phyloP scores from a whole-genome alignment of 768 basidiomycete genomes.

The Termitomyces sp. region DNA sequence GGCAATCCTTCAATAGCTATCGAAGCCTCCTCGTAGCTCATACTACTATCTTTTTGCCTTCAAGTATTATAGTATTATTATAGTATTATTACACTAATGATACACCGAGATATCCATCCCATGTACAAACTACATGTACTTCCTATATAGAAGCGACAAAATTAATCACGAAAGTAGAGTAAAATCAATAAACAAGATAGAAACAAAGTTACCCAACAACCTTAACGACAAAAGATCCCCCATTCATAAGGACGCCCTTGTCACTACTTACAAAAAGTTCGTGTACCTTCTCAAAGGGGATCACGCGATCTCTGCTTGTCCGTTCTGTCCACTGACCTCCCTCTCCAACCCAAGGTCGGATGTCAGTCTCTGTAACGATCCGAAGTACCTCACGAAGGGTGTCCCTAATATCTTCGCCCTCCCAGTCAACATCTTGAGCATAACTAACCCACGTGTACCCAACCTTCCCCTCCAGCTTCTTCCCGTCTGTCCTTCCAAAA shows the following conservation, averaged over 20 bases:
- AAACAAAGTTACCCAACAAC: conserved; percentile 28
- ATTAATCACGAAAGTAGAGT: neutral
- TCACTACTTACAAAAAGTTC: conserved; percentile 40
- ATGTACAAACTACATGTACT: conserved; percentile 3
- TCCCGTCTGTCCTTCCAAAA: conserved; percentile 21
- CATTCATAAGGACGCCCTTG: conserved; percentile 32
- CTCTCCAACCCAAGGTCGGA: conserved; percentile 16
- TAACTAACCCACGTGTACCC: conserved; percentile 83
- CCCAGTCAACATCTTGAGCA: conserved; percentile 79
- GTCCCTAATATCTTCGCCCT: conserved; percentile 69
- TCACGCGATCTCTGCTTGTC: conserved; percentile 23
- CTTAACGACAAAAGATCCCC: conserved; percentile 42
- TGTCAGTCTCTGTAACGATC: conserved; percentile 20
- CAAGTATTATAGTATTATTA: neutral
- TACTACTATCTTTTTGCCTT: too few relatives aligned
- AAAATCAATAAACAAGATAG: neutral
- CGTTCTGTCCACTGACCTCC: neutral
- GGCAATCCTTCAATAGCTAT: conserved; percentile 37
- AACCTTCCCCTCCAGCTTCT: conserved; percentile 38
- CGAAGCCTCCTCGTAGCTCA: conserved; percentile 30
- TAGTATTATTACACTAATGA: neutral
- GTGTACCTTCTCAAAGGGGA: conserved; percentile 54
- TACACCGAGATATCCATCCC: conserved; percentile 3
- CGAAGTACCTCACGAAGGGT: conserved; percentile 37
- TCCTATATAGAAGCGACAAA: neutral